Conservation (phyloP, 352 stramenopile genomes). For the Globisporangium spiculum region DNA sequence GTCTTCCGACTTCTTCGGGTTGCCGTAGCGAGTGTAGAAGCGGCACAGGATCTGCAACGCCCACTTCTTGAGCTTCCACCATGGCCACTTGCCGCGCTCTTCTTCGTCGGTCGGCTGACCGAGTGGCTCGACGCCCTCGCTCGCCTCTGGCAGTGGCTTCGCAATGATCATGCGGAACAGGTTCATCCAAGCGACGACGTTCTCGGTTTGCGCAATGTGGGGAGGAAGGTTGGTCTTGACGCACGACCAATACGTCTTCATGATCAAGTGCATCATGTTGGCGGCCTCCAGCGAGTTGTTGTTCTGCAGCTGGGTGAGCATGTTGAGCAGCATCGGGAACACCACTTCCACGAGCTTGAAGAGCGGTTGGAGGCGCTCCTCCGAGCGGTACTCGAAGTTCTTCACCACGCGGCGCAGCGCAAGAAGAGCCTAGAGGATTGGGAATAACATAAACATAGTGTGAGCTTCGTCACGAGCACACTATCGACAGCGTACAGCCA, state of each 20-base stretch:
- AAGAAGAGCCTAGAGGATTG: conserved; percentile 85
- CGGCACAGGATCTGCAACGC: conserved; percentile 94
- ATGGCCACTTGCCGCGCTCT: conserved; percentile 92
- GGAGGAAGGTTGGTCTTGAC: conserved; percentile 94
- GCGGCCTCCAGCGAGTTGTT: conserved; percentile 91
- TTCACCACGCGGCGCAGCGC: conserved; percentile 96
- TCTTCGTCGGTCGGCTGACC: conserved; percentile 91
- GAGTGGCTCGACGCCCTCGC: conserved; percentile 66
- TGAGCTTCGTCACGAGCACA: neutral
- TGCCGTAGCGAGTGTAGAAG: conserved; percentile 97
- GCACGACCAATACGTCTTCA: conserved; percentile 98
- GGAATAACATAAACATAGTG: neutral
- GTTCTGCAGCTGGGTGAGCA: conserved; percentile 84
- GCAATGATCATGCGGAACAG: conserved; percentile 81
- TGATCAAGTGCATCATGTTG: conserved; percentile 92
- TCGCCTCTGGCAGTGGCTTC: conserved; percentile 91
- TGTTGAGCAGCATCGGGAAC: conserved; percentile 92
- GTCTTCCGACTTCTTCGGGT: conserved; percentile 92
- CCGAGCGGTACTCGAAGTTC: conserved; percentile 97
- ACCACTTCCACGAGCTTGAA: conserved; percentile 91
- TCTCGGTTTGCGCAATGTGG: conserved; percentile 74
- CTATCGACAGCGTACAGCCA: neutral
- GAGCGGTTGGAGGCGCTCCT: conserved; percentile 86
- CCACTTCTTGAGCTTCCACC: conserved; percentile 99
- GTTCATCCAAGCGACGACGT: conserved; percentile 93